Evolutionary conservation across 768 basidiomycete species (phyloP).

Genomic region (Boletus rubropictus): DNA sequence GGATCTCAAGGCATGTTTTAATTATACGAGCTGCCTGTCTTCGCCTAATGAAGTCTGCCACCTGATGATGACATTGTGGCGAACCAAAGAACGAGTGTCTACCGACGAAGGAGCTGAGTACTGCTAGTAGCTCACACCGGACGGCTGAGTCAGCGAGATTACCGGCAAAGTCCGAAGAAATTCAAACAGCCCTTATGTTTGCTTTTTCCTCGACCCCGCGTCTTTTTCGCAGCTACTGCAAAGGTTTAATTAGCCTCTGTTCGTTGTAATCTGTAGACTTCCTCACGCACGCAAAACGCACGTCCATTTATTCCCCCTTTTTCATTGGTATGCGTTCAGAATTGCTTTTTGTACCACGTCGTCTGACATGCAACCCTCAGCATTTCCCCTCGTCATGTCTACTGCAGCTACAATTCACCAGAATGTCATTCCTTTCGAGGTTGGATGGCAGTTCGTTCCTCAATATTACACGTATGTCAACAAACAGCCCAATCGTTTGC

Average conservation of each 20-base stretch:
- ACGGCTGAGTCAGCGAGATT: conserved; percentile 26
- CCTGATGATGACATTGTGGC: not conserved
- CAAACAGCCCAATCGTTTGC: conserved; percentile 92
- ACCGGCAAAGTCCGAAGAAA: conserved; percentile 31
- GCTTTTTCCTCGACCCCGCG: conserved; percentile 23
- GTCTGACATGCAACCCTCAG: conserved; percentile 9
- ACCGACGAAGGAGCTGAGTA: not conserved
- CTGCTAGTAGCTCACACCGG: too few species aligned
- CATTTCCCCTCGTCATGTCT: conserved; percentile 36
- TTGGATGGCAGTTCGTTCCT: conserved; percentile 98
- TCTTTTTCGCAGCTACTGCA: conserved; percentile 22
- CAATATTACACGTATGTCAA: conserved; percentile 99
- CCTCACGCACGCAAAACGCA: conserved; percentile 31
- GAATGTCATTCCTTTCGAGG: conserved; percentile 84
- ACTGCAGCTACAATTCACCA: conserved; percentile 44
- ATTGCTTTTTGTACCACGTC: not conserved
- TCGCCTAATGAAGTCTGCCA: not conserved
- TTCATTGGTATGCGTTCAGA: conserved; percentile 19
- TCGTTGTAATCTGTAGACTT: conserved; percentile 35
- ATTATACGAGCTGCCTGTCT: not conserved
- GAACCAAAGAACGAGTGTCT: not conserved
- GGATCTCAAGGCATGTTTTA: not conserved
- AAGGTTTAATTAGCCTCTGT: conserved; percentile 26
- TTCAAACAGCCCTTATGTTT: conserved; percentile 12
- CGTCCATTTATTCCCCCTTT: conserved; percentile 33